phyloP scores from a whole-genome alignment of 768 basidiomycete genomes.

The Boletus rubescentipes region DNA sequence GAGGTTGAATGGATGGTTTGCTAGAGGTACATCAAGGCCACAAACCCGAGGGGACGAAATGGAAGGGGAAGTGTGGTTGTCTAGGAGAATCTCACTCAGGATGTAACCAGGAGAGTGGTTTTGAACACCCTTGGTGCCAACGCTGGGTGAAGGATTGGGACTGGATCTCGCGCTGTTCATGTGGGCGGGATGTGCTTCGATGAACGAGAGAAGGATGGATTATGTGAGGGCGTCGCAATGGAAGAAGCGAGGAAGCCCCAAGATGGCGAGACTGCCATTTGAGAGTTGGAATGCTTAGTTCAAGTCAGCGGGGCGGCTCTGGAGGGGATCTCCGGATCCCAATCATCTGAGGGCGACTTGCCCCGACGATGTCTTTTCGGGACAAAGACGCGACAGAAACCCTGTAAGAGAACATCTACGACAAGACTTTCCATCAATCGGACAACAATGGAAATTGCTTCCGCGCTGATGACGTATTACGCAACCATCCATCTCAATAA shows the following conservation, averaged over 20 bases:
- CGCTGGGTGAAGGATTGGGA: neutral
- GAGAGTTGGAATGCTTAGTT: conserved; percentile 24
- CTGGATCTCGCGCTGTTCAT: neutral
- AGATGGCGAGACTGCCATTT: conserved; percentile 9
- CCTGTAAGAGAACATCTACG: neutral
- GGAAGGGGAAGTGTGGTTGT: neutral
- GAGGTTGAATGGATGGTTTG: neutral
- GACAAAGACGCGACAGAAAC: conserved; percentile 5
- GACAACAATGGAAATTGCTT: conserved; percentile 7
- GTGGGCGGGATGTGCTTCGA: neutral
- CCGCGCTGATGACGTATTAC: conserved; percentile 17
- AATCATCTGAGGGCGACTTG: conserved; percentile 13
- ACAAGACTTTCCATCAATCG: neutral
- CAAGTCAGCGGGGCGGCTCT: neutral
- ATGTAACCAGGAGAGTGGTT: neutral
- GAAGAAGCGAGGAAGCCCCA: neutral
- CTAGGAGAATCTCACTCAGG: neutral
- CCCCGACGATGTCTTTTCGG: conserved; percentile 25
- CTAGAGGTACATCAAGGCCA: neutral
- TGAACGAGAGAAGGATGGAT: neutral
- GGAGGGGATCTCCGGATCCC: conserved; percentile 13
- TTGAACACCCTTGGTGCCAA: neutral
- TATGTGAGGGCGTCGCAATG: neutral
- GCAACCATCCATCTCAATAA: conserved; percentile 31
- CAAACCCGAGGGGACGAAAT: neutral